Percentiles rank a stretch among this genome's conserved stretches.
Evolutionary conservation across 768 basidiomycete genomes (phyloP).

Genomic region (Suillus alpinus): DNA sequence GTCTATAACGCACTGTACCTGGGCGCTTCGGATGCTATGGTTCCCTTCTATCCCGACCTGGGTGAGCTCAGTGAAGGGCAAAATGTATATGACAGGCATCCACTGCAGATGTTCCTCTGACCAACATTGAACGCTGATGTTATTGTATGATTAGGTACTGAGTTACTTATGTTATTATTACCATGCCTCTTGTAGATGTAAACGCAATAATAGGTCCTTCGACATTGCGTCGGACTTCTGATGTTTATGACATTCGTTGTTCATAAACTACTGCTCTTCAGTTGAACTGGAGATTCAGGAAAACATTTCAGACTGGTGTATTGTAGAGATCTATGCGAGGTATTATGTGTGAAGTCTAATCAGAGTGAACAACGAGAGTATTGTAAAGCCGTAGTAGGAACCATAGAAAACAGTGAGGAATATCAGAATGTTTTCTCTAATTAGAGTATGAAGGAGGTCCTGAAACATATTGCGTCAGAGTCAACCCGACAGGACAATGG

Average conservation of each 20-base stretch:
- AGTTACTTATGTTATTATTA: constrained; percentile 3
- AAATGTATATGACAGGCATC: constrained; percentile 84
- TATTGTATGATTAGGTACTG: constrained; percentile 4
- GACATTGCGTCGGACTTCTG: neutral
- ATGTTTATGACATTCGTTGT: neutral
- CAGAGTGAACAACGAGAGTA: neutral
- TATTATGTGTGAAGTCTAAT: neutral
- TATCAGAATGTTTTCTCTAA: constrained; percentile 5
- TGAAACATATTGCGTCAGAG: constrained; percentile 13
- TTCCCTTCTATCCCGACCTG: constrained; percentile 93
- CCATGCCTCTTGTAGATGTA: neutral
- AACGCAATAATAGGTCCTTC: neutral
- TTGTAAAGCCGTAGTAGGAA: neutral
- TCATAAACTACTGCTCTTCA: neutral
- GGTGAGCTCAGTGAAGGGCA: constrained; percentile 88
- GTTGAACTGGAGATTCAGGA: neutral
- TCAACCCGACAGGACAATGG: neutral
- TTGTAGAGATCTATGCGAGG: constrained; percentile 1
- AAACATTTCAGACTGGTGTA: neutral
- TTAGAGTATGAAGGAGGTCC: constrained; percentile 42
- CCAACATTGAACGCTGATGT: neutral
- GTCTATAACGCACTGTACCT: constrained; percentile 94
- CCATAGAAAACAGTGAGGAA: neutral
- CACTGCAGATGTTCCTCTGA: constrained; percentile 81
- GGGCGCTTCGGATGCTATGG: constrained; percentile 86